phyloP scores from a whole-genome alignment of 176 grass and related monocot species.

The Ensete ventricosum region DNA sequence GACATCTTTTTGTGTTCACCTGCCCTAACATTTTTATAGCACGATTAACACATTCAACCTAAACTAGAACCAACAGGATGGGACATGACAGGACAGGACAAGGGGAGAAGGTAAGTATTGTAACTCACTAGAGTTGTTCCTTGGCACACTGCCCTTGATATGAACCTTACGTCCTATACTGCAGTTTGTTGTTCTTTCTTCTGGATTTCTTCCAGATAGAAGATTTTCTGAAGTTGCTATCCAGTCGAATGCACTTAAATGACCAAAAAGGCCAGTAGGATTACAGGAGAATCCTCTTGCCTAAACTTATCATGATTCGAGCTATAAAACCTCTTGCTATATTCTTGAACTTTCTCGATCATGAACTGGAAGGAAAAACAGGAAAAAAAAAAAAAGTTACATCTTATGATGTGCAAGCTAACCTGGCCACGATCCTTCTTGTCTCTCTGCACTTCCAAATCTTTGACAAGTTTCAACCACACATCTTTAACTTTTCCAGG shows the following conservation, averaged over 20 bases:
- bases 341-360: too few relatives aligned
- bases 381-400: background rate
- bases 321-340: too few relatives aligned
- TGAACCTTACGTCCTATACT: too few relatives aligned
- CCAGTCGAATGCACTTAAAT: background rate
- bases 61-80: too few relatives aligned
- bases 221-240: too few relatives aligned
- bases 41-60: background rate
- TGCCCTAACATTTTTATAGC: background rate
- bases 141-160: too few relatives aligned
- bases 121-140: too few relatives aligned
- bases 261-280: background rate
- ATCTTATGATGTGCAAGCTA: conserved; percentile 17
- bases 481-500: conserved; percentile 90
- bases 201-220: too few relatives aligned
- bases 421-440: conserved; percentile 82
- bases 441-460: conserved; percentile 77
- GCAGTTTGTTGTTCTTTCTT: background rate
- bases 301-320: too few relatives aligned
- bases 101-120: background rate
- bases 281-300: too few relatives aligned
- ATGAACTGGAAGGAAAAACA: background rate
- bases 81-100: background rate
- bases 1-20: background rate
- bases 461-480: conserved; percentile 92